A percentile compares a stretch with the other conserved stretches of the same genome.
phyloP scores from a whole-genome alignment of 176 grass and related monocot species.

The Bothriochloa decipiens region DNA sequence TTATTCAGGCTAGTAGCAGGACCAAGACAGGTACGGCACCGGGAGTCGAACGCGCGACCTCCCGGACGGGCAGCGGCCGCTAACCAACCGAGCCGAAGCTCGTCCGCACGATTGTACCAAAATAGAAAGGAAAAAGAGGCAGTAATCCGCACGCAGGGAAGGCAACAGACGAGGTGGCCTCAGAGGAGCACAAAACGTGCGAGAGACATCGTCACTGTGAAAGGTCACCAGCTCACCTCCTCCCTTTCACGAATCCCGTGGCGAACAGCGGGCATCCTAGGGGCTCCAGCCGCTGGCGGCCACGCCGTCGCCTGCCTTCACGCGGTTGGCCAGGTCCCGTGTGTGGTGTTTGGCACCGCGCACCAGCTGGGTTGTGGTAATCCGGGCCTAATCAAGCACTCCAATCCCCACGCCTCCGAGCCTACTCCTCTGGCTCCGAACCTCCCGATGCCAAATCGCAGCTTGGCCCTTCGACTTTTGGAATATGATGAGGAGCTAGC shows the following conservation, averaged over 20 bases:
- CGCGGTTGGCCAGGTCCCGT: neutral
- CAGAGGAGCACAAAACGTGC: slow-evolving; percentile 19
- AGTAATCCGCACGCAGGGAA: neutral
- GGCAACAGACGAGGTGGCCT: neutral
- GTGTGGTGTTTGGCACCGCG: neutral
- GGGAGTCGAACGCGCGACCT: too few relatives aligned
- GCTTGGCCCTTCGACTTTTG: neutral
- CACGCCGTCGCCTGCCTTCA: neutral
- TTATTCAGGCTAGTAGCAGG: too few relatives aligned
- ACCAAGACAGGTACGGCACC: too few relatives aligned
- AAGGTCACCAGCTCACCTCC: slow-evolving; percentile 39
- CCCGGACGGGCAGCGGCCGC: too few relatives aligned
- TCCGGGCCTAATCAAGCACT: slow-evolving; percentile 52
- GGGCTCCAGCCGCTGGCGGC: neutral
- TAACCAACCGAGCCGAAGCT: too few relatives aligned
- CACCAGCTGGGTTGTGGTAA: neutral
- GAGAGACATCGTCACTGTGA: slow-evolving; percentile 36
- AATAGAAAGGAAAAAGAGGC: neutral
- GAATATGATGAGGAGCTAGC: neutral
- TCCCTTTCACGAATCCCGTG: slow-evolving; percentile 39
- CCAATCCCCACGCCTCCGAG: slow-evolving; percentile 54
- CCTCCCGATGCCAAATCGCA: neutral
- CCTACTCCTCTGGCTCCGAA: slow-evolving; percentile 41
- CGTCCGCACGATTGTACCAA: too few relatives aligned
- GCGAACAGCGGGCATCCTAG: neutral